Base-by-base conservation (phyloP, 331 rosid genomes). In the Quercus phellos region DNA sequence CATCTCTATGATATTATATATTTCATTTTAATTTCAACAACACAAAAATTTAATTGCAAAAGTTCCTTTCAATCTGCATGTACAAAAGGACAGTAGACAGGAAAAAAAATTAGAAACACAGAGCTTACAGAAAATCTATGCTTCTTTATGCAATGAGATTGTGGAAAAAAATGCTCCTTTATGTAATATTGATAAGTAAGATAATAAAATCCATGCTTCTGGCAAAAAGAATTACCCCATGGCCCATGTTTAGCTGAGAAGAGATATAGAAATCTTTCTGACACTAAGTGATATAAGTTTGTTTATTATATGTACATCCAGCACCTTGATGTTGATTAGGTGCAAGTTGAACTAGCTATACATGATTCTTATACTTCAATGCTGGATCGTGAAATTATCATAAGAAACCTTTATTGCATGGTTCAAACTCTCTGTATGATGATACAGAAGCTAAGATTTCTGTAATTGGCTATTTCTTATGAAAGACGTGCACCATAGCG, bases 401-500 rank as follows among this genome's bases (percentile, higher is more conserved):
- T 21, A 30, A 30, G 18, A 34, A 6, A 9, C n/a, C 26, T 66
- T 66, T 9, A 64, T 64, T 21, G n/a, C 70, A 32, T 32, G 51
- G 71, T 66, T 17, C 50, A 14, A 66, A 46, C 6, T 32, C 35
- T 18, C 5, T 32, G 50, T 7, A 18, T 17, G 6, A 61, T 66
- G 51, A 26, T 58, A 21, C 24, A 16, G 42, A 55, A 68, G 21
- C 43, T 4, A 32, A 51, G 43, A 54, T n/a, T 8, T 6, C 14
- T 54, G 60, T 14, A 35, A 18, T 18, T 24, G 32, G 51, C 69
- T 68, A 7, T 5, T 4, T 58, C 29, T 26, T 54, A 55, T n/a
- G 22, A 2, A 60, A 4, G 1, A 2, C 85, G 73, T 5, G 82
- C 87, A 71, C 96, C 97, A 17, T 69, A 94, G 32, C 94, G 93